Base-by-base conservation (phyloP, 345 rosid genomes). In the Moringa oleifera region DNA sequence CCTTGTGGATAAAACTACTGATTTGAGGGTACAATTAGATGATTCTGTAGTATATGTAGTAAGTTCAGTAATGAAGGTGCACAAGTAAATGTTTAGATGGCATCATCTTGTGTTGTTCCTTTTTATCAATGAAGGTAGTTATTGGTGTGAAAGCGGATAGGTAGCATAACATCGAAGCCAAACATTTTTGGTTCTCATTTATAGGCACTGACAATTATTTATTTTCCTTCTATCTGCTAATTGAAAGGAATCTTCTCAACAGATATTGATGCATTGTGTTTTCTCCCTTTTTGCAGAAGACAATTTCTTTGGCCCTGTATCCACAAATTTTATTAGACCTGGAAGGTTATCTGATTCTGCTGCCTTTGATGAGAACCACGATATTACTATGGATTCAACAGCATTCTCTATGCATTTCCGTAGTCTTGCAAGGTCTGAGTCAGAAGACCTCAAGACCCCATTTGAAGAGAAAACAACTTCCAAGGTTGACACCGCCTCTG, bases 361-460 rank as follows among this genome's bases (percentile, higher is more conserved):
- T 46, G 81, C 81, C 18, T 80, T 95, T 12, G 89, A 88, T 71
- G 89, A 83, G 50, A 79, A 79, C 65, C 84, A 83, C 55, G 99
- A 94, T 36, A 28, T 86, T 20, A 94, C 97, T 0, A 90, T 94
- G 99, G 99, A 94, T 71, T 90, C 99, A 2, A 88, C 97, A 0
- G 86, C 85, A 50, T 94, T 94, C 69, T 90, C 99, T 1, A 78
- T 94, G 91, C 96, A 94, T 78, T 94, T 75, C 64, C 84, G 77
- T 20, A 90, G 97, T 76, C 89, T 94, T 67, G 85, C 74, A 0
- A 81, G 68, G 73, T 88, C 97, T 1, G 88, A 82, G 51, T 72
- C 83, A 57, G 88, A 77, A 55, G 97, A 83, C 7, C 18, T 77
- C n/a, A 75, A 71, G 83, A 86, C 87, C 0, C 84, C 94, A 0